Evolutionary conservation across 352 stramenopile species (phyloP), one percentile per base, ranked within the genome.

Genomic region (Aphanomyces stellatus): DNA sequence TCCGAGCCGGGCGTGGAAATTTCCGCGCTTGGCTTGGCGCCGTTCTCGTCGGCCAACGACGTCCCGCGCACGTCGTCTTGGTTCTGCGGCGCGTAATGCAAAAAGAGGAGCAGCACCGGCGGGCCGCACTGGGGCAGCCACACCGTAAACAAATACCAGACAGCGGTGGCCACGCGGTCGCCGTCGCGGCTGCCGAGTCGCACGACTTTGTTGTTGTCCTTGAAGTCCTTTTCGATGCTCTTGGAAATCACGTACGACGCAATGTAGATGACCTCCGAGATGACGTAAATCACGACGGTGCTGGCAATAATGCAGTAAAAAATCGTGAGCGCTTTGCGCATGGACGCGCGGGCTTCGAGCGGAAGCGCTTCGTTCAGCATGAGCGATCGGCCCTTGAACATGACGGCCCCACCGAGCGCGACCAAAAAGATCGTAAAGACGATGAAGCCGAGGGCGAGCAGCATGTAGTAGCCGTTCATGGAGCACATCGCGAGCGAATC

Each of bases 71-170:
- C 35, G 37, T 67, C 60, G 60, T 67, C 60, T 67, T 67, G 37
- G 24, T 51, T 31, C 5, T 63, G 51, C 8, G 60, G 60, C 11
- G 48, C 27, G 34, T 67, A 95, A 56, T 95, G 86, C 27, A 95
- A 71, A 63, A 95, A 93, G 2, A 95, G 73, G 30, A 95, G 69
- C 22, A 92, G 69, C 11, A 93, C 70, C 19, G 86, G 86, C 24
- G 86, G 86, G 5, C 90, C 62, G 25, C 80, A 80, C 33, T 93
- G 81, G 5, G 86, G 86, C 0, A 93, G 71, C 86, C 86, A 95
- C 28, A 95, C 75, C 24, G 91, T 90, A 60, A 95, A 95, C 62
- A 92, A 80, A 63, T 95, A 95, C 84, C 85, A 95, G 15, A 95
- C 79, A 25, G 28, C 48, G 2, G 60, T 67, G 8, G 60, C 57